Base-by-base conservation (phyloP, 306 rosid genomes). In the Betula pendula region DNA sequence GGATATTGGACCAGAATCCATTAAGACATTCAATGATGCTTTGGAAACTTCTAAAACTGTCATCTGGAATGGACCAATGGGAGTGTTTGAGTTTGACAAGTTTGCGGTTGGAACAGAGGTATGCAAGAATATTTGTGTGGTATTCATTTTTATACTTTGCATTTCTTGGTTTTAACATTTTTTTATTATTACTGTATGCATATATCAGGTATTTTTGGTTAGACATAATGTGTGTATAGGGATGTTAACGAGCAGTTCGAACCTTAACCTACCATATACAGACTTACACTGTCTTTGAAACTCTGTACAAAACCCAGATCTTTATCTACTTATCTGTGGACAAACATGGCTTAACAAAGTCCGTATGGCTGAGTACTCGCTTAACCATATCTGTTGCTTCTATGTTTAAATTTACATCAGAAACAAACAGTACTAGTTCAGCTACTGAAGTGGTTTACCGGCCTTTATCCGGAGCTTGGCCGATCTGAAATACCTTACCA, bases 1-100 rank as follows among this genome's bases (percentile, higher is more conserved):
- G 89, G 99, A 96, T 85, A 88, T 96, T 77, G 99, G 99, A 55
- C 99, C 99, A 75, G 99, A 96, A 59, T 96, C 99, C 31, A 49
- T 96, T 49, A 91, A 88, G 87, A 76, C 97, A 67, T 96, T 96
- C 92, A 96, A 50, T 35, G 93, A 88, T 2, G 94, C 97, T 20
- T 78, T 96, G 84, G 99, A 84, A 74, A 86, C 96, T 47, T 92
- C 99, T 75, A 75, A 96, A 87, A 96, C 99, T 79, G 60, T 96
- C 84, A 96, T 96, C 68, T 96, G 99, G 99, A 96, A 96, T 52
- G 99, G 99, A 82, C 99, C 99, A 27, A 93, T 93, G 99, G 99
- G 99, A 83, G 99, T 96, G 71, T 96, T 96, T 49, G 99, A 96
- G 85, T 96, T 96, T 76, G 98, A 91, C 67, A 92, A 92, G 90